Evolutionary conservation across 108 stramenopile species (phyloP).

Genomic region (Phaeodactylum tricornutum): DNA sequence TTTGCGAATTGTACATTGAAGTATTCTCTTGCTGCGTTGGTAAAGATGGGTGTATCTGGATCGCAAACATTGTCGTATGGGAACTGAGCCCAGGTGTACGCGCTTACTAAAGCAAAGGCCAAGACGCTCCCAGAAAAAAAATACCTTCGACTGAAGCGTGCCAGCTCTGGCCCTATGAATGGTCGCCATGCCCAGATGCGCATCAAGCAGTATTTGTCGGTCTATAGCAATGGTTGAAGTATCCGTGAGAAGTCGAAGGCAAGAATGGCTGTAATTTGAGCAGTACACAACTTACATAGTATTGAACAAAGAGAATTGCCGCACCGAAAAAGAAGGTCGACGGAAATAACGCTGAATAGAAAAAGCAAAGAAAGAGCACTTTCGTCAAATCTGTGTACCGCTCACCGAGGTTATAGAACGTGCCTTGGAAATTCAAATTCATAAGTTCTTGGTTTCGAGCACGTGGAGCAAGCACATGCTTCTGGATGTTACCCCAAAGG

Average conservation of each 20-base stretch:
- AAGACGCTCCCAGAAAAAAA: slow-evolving; percentile 48
- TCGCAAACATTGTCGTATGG: slow-evolving; percentile 57
- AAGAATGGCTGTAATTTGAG: background rate
- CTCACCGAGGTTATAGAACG: slow-evolving; percentile 55
- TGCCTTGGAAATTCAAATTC: slow-evolving; percentile 54
- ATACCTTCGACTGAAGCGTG: slow-evolving; percentile 48
- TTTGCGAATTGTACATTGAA: background rate
- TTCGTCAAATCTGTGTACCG: slow-evolving; percentile 72
- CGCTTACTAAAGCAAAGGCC: slow-evolving; percentile 24
- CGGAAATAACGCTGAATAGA: slow-evolving; percentile 65
- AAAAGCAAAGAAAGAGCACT: slow-evolving; percentile 58
- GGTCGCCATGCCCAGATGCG: slow-evolving; percentile 55
- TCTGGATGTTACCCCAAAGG: slow-evolving; percentile 32
- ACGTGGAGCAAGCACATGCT: slow-evolving; percentile 59
- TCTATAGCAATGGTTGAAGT: background rate
- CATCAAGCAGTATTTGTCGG: slow-evolving; percentile 42
- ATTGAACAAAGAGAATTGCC: slow-evolving; percentile 41
- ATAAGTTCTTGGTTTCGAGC: slow-evolving; percentile 54
- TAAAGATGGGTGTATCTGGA: slow-evolving; percentile 1
- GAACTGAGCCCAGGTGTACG: slow-evolving; percentile 45
- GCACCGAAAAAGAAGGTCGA: slow-evolving; percentile 51
- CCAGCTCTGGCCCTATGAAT: slow-evolving; percentile 35
- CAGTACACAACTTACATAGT: slow-evolving; percentile 24
- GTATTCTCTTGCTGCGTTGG: background rate
- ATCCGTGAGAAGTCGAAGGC: background rate